These are phyloP conservation scores for Erodium maritimum DNA, from an alignment of 345 rosid species.

Conservation along the genomic window DNA sequence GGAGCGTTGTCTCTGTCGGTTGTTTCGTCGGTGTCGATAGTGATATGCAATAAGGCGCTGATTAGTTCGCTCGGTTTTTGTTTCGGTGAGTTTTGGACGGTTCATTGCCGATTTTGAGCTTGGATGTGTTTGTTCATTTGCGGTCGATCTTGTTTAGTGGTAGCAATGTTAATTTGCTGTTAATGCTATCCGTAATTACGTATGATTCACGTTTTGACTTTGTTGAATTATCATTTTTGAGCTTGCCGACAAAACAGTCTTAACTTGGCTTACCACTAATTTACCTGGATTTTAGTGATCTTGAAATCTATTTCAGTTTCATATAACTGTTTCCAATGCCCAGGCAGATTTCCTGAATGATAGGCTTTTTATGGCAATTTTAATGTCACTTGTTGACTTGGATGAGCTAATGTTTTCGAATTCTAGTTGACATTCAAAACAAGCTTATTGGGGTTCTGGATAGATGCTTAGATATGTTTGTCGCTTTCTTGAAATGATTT, in stretches of 20 bases:
- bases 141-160: background rate
- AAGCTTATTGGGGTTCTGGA: background rate
- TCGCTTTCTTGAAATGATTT: background rate
- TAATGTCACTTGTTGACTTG: background rate
- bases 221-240: background rate
- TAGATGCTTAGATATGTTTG: background rate
- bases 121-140: background rate
- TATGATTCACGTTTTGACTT: background rate
- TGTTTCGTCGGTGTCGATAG: conserved; percentile 96
- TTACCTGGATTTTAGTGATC: background rate
- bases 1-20: conserved; percentile 95
- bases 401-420: background rate
- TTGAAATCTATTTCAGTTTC: no score
- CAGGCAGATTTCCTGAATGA: background rate
- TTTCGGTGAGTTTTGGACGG: conserved; percentile 41
- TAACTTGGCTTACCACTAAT: background rate
- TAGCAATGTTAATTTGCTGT: background rate
- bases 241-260: background rate
- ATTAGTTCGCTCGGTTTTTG: conserved; percentile 95
- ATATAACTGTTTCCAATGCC: background rate
- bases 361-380: background rate
- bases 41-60: conserved; percentile 98
- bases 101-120: background rate
- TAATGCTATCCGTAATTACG: background rate
- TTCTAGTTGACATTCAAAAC: background rate